phyloP scores from a whole-genome alignment of 1,139 yeast genomes.

The Arxiozyma slooffiae region DNA sequence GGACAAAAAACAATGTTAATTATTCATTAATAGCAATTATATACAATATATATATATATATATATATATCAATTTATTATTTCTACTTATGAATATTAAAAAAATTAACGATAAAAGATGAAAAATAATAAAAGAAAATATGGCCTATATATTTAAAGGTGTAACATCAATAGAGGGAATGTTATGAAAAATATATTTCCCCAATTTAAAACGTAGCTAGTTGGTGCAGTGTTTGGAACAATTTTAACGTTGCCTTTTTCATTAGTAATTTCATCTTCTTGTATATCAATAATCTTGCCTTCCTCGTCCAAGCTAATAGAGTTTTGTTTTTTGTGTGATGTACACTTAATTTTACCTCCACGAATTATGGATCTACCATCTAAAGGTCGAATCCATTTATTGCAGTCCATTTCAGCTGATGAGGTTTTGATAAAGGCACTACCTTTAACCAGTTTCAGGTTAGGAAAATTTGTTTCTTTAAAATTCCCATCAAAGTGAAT shows the following conservation, averaged over 20 bases:
- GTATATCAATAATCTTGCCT: slow-evolving; percentile 27
- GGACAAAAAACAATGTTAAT: neutral
- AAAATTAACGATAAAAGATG: neutral
- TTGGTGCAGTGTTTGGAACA: neutral
- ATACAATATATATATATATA: too few relatives aligned
- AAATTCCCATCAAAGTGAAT: slow-evolving; percentile 59
- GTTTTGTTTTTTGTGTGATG: slow-evolving; percentile 35
- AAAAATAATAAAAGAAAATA: too few relatives aligned
- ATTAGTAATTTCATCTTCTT: slow-evolving; percentile 2
- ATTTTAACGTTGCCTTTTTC: neutral
- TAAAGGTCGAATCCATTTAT: slow-evolving; percentile 42
- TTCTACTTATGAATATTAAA: neutral
- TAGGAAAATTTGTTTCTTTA: slow-evolving; percentile 41
- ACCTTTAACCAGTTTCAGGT: slow-evolving; percentile 58
- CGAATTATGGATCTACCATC: slow-evolving; percentile 44
- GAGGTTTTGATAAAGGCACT: slow-evolving; percentile 50
- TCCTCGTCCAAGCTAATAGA: slow-evolving; percentile 36
- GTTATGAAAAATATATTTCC: neutral
- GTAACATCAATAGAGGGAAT: neutral
- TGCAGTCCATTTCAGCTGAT: slow-evolving; percentile 48
- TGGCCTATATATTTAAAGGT: neutral
- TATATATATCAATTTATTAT: neutral
- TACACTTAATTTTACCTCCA: slow-evolving; percentile 63
- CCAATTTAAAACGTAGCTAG: neutral
- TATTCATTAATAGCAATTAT: neutral